Percentiles rank a stretch among this genome's conserved stretches.
Conservation (phyloP, 768 basidiomycete genomes). For the Sporobolomyces phaffii region DNA sequence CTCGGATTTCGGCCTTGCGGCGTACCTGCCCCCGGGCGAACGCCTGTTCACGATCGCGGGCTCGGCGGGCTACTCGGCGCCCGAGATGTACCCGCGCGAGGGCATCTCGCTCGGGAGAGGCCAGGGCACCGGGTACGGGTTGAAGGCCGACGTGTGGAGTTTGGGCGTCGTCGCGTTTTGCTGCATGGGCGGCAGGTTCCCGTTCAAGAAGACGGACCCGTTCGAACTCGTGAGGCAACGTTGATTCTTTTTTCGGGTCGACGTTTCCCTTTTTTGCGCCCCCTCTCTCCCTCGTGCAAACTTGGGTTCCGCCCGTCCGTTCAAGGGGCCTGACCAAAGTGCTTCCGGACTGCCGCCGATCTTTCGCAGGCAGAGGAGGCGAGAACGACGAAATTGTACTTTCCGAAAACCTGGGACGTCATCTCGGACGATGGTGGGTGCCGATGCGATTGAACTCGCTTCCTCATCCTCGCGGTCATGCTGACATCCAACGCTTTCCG, state of each 20-base stretch:
- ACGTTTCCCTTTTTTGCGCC: no score
- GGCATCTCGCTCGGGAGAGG: slow-evolving; percentile 12
- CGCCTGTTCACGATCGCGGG: slow-evolving; percentile 23
- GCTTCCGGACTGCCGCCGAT: no score
- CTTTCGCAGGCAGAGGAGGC: slow-evolving; percentile 35
- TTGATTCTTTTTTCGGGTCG: background rate
- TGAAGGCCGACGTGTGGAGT: slow-evolving; percentile 35
- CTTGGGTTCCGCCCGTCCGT: no score
- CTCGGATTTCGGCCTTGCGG: slow-evolving; percentile 37
- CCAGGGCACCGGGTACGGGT: slow-evolving; percentile 19
- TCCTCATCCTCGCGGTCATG: background rate
- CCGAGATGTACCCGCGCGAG: slow-evolving; percentile 31
- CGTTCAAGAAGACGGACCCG: slow-evolving; percentile 33
- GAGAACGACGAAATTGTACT: slow-evolving; percentile 31
- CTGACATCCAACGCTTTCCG: no score
- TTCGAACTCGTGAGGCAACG: slow-evolving; percentile 10
- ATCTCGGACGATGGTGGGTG: slow-evolving; percentile 21
- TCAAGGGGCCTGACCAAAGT: no score
- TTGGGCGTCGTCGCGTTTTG: slow-evolving; percentile 26
- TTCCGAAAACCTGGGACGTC: slow-evolving; percentile 26
- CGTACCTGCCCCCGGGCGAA: slow-evolving; percentile 18
- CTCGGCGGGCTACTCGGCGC: slow-evolving; percentile 31
- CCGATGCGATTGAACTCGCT: background rate
- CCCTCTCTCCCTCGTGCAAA: no score
- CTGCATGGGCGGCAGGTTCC: slow-evolving; percentile 31